Base-by-base conservation (phyloP, 768 basidiomycete genomes). In the Calocybe gangraenosa region DNA sequence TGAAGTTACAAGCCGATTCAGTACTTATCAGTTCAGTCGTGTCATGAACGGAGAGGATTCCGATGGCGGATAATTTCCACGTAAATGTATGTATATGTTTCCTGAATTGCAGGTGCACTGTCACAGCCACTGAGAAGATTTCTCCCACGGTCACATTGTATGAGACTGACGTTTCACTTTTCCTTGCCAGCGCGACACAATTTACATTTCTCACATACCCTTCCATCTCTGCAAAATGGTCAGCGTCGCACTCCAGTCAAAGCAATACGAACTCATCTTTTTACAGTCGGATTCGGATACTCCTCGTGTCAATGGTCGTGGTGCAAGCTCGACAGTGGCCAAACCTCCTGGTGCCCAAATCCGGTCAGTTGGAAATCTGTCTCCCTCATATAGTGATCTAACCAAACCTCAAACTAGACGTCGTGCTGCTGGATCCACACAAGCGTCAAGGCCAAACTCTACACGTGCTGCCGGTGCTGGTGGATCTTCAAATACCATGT, bases 401-500 rank as follows among this genome's bases (percentile, higher is more conserved):
- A 32, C 18, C 17, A 33, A 47, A 25, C 35, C 19, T 22, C 7
- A 34, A 42, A 31, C 2, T 47, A 92, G 89, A 56, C 83, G 89
- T 65, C 77, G 90, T 55, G 87, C 89, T 53, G 76, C 78, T 49
- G 79, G 76, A 45, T 58, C 62, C 34, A 57, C 67, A 20, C 82
- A 84, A 52, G 83, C 65, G 5, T 60, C 84, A 38, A 82, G 77
- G 64, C 92, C 93, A 19, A 93, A 92, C 62, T 94, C 92, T 1
- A 65, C 84, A 22, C 85, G 94, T 47, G 84, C 92, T 32, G 92
- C 94, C 20, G 93, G 95, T 33, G 92, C 92, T 47, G 96, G 96
- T 43, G 96, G 96, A 44, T 93, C 90, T 30, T 91, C 87, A 47
- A 95, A 92, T 72, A 99, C 96, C 46, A 98, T 99, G 96, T 80